phyloP scores from a whole-genome alignment of 495 filamentous ascomycete genomes.

The Bacidia gigantensis region DNA sequence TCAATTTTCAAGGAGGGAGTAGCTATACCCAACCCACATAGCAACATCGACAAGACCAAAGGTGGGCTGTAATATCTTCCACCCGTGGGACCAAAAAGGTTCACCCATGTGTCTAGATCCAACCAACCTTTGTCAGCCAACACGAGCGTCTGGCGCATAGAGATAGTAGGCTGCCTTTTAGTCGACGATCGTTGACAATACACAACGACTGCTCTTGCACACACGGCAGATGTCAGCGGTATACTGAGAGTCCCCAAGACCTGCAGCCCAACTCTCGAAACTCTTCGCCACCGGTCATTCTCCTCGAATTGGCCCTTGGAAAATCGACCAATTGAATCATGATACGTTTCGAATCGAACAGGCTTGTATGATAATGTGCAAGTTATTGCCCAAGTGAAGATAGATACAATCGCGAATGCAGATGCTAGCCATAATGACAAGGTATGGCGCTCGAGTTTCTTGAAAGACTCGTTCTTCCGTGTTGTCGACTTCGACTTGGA shows the following conservation, averaged over 20 bases:
- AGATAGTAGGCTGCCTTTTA: not conserved
- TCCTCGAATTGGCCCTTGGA: not conserved
- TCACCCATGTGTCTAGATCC: not conserved
- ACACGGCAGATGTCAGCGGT: not conserved
- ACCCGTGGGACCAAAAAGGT: not conserved
- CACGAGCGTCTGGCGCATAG: not conserved
- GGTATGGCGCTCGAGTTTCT: not conserved
- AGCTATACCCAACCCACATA: not conserved
- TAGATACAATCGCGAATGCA: not conserved
- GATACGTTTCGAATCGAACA: not conserved
- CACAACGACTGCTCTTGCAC: not conserved
- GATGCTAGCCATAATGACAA: not conserved
- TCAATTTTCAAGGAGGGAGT: not conserved
- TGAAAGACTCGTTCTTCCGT: not conserved
- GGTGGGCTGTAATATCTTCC: not conserved
- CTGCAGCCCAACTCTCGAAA: not conserved
- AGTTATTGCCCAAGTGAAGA: not conserved
- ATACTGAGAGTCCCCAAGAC: not conserved
- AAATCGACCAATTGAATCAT: not conserved
- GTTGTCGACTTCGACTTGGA: not conserved
- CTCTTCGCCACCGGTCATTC: slow-evolving; percentile 16
- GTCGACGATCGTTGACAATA: not conserved
- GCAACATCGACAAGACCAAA: not conserved
- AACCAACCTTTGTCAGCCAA: not conserved
- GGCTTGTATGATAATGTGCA: not conserved